Base-by-base conservation (phyloP, 1,284 basidiomycete genomes). In the Kwoniella shivajii region DNA sequence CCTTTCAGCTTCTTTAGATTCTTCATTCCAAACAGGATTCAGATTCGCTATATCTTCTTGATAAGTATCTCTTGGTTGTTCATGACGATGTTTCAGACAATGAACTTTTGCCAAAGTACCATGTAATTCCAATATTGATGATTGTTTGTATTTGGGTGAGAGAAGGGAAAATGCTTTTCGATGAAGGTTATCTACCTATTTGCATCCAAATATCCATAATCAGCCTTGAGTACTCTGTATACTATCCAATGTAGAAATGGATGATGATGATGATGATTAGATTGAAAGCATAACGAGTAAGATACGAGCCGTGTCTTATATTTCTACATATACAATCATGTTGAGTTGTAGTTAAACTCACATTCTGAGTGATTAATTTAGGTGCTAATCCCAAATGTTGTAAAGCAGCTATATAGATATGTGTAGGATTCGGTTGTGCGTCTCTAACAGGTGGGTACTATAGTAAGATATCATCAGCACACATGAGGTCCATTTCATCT, bases 101-200 rank as follows among this genome's bases (percentile, higher is more conserved):
- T 85, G 84, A 1, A 93, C 88, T 63, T 83, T 89, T 68, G 90
- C 88, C 4, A 97, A 78, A 7, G 88, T 92, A 20, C 92, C 93
- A 74, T 97, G 92, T 9, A 97, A 82, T 72, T 95, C 91, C 29
- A 95, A 79, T 50, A 93, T 86, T 10, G 76, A 76, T 33, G 80
- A 66, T 34, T 81, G 50, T 59, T 50, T 16, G 44, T 59, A 44
- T 50, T 39, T 63, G 22, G 61, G 47, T 44, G 61, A 56, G 37
- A 66, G 69, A 69, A 42, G 86, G 73, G 27, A 86, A 2, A 69
- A 67, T 4, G 79, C 88, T 78, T 91, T 91, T 48, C 86, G 85
- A 69, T 94, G 92, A 13, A 95, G 83, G 7, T 91, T 91, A 69
- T 96, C 93, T 6, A 96, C 92, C 72, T 78, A 53, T 27, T 4